Conservation (phyloP, 1,284 basidiomycete genomes). For the Xerocomus nothofagi region DNA sequence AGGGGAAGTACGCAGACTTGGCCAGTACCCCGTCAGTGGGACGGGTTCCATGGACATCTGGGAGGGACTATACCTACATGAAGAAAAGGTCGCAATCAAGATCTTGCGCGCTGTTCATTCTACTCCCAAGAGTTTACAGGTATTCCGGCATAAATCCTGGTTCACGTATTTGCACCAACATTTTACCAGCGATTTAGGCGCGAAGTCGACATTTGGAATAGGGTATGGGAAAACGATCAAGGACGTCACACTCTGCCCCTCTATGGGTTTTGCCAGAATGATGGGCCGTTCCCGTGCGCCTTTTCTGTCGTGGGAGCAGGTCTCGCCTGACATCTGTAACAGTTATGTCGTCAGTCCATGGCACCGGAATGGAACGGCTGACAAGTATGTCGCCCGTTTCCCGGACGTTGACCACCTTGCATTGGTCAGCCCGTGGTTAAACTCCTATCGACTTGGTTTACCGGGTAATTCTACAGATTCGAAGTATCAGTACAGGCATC, state of each 20-base stretch:
- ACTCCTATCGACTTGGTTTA: not conserved
- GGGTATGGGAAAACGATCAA: slow-evolving; percentile 51
- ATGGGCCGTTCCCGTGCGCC: slow-evolving; percentile 53
- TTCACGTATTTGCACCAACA: slow-evolving; percentile 3
- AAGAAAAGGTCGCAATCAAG: slow-evolving; percentile 57
- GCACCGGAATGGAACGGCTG: slow-evolving; percentile 51
- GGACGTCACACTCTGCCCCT: slow-evolving; percentile 55
- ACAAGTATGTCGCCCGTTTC: slow-evolving; percentile 45
- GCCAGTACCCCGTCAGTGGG: slow-evolving; percentile 48
- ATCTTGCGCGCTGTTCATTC: slow-evolving; percentile 50
- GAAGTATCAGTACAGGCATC: slow-evolving; percentile 46
- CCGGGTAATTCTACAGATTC: slow-evolving; percentile 37
- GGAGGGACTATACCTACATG: slow-evolving; percentile 52
- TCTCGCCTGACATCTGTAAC: not conserved
- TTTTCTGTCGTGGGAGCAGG: not conserved
- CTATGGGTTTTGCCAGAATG: slow-evolving; percentile 52
- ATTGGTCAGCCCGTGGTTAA: slow-evolving; percentile 36
- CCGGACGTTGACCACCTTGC: slow-evolving; percentile 41
- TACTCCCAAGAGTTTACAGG: slow-evolving; percentile 43
- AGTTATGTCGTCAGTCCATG: slow-evolving; percentile 60
- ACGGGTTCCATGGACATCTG: slow-evolving; percentile 52
- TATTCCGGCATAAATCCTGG: slow-evolving; percentile 21
- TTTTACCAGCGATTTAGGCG: slow-evolving; percentile 46
- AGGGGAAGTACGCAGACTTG: slow-evolving; percentile 51
- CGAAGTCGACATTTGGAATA: slow-evolving; percentile 55